A percentile compares a stretch with the other conserved stretches of the same genome.
These are phyloP conservation scores for Candida mattraensis DNA, from an alignment of 805 yeast genomes.

Conservation along the genomic window DNA sequence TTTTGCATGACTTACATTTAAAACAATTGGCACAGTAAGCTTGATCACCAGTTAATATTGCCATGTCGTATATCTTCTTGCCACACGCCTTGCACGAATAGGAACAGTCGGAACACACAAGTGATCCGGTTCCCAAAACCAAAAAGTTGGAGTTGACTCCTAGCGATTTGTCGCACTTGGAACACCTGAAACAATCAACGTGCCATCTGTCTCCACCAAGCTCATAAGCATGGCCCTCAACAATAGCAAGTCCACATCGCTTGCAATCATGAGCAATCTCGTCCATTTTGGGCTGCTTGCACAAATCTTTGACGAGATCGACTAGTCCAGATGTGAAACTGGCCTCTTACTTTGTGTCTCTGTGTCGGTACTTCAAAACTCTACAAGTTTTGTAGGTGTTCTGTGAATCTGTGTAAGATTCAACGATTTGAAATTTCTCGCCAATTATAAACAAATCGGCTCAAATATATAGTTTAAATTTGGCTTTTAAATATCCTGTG, in stretches of 20 bases:
- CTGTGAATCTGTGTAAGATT: no score
- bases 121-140: slow-evolving; percentile 88
- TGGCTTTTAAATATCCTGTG: no score
- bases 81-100: slow-evolving; percentile 84
- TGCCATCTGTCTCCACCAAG: slow-evolving; percentile 96
- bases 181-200: slow-evolving; percentile 86
- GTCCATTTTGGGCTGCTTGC: slow-evolving; percentile 9
- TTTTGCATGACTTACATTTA: slow-evolving; percentile 83
- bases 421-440: no score
- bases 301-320: neutral
- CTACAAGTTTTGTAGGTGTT: no score
- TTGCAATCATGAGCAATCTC: slow-evolving; percentile 29
- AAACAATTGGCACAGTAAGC: slow-evolving; percentile 93
- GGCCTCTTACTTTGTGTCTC: no score
- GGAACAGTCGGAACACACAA: slow-evolving; percentile 90
- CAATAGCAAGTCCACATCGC: slow-evolving; percentile 53
- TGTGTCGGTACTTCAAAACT: no score
- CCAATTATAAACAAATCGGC: no score
- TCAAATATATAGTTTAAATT: no score
- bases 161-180: slow-evolving; percentile 72
- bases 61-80: slow-evolving; percentile 86
- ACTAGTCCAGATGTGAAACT: no score
- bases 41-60: slow-evolving; percentile 91
- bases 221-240: slow-evolving; percentile 93
- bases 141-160: slow-evolving; percentile 89